Base-by-base conservation (phyloP, 331 rosid species). In the Rosa hybrid region DNA sequence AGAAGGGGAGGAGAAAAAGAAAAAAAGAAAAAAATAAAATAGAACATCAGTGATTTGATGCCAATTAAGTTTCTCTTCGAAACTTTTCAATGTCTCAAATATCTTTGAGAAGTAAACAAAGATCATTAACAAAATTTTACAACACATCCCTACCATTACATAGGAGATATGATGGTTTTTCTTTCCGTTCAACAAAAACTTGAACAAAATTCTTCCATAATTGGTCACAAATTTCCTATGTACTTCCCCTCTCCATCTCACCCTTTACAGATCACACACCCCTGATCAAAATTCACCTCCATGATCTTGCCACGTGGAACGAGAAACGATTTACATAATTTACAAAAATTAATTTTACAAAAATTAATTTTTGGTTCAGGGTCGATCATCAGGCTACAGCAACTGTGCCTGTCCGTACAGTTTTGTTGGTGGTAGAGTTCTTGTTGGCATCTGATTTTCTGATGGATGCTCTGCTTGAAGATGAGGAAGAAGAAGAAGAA, bases 381-480 rank as follows among this genome's bases (percentile, higher is more conserved):
- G 10, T 8, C 13, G 42, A 68, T 68, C 50, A 57, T 83, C 82
- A 95, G 81, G 96, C 92, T 38, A 95, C 98, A 17, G 83, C 87
- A 56, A 95, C 96, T 18, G 93, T 86, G 68, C 89, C 97, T 17
- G 96, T 78, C 88, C 89, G 86, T 14, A 91, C 89, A 75, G 81
- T 72, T 78, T 95, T 83, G 59, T 50, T 81, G 0, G 91, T 71
- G 53, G 90, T 49, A 13, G 94, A 86, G 42, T 80, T 84, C 76
- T 88, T 87, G 72, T 76, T 86, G 81, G 90, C 16, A 45, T 91
- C 97, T 25, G 95, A 83, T 75, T 89, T 86, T 77, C 94, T 90
- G 34, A 81, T 82, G 41, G 86, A 65, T 38, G 89, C 78, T 42
- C 92, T 89, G 71, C 72, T 85, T 39, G 82, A 80, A 65, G 86